These are phyloP conservation scores for Dactylonectria macrodidyma DNA, from an alignment of 2,329 filamentous ascomycete genomes.

Conservation along the genomic window DNA sequence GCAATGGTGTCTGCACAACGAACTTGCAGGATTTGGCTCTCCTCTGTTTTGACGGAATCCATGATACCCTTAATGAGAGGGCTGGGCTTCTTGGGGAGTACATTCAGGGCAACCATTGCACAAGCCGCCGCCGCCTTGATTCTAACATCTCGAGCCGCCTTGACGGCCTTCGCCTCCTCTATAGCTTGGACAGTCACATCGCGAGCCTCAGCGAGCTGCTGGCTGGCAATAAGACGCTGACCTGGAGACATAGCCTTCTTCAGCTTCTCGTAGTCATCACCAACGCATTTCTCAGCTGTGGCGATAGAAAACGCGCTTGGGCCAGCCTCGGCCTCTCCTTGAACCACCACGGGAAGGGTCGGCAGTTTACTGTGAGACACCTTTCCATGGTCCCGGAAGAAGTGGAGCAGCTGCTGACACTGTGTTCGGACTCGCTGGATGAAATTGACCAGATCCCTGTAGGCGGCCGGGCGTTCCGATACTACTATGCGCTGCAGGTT, in stretches of 20 bases:
- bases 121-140: conserved; percentile 90
- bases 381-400: conserved; percentile 93
- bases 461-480: conserved; percentile 83
- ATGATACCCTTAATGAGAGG: conserved; percentile 96
- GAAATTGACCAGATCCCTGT: conserved; percentile 91
- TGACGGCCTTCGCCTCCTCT: conserved; percentile 83
- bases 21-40: conserved; percentile 89
- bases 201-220: conserved; percentile 84
- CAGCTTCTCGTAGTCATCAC: conserved; percentile 87
- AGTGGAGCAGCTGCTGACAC: conserved; percentile 89
- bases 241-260: conserved; percentile 92
- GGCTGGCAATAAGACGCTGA: conserved; percentile 86
- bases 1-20: conserved; percentile 90
- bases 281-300: conserved; percentile 90
- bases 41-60: conserved; percentile 97
- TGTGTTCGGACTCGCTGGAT: conserved; percentile 92
- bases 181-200: conserved; percentile 80
- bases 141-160: conserved; percentile 86
- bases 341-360: conserved; percentile 88
- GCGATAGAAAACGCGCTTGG: conserved; percentile 91
- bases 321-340: conserved; percentile 92
- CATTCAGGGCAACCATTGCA: conserved; percentile 88
- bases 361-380: conserved; percentile 83
- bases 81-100: conserved; percentile 93
- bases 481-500: conserved; percentile 84